These are phyloP conservation scores for Paramecium pentaurelia DNA, from an alignment of 73 alveolate species.

Conservation along the genomic window DNA sequence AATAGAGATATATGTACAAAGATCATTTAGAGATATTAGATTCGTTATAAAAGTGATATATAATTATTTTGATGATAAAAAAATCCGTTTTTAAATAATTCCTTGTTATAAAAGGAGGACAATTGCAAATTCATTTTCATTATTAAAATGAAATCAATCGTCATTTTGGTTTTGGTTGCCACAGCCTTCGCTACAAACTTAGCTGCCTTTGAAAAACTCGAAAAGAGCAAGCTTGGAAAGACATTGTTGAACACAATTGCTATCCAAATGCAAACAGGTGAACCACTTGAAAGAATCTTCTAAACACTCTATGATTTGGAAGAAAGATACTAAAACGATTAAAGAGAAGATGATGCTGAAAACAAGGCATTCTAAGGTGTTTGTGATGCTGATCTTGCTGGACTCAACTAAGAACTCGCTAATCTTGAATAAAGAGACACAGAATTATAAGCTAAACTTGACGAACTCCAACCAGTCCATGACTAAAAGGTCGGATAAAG, in stretches of 20 bases:
- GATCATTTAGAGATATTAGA: not conserved
- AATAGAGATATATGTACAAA: not conserved
- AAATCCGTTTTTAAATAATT: not conserved
- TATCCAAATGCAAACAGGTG: slow-evolving; percentile 49
- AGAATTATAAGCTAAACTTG: slow-evolving; percentile 12
- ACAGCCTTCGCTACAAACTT: slow-evolving; percentile 29
- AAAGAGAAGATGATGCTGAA: slow-evolving; percentile 44
- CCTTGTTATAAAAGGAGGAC: not conserved
- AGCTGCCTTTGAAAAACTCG: not conserved
- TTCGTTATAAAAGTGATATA: not conserved
- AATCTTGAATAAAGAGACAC: slow-evolving; percentile 40
- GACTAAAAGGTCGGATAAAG: slow-evolving; percentile 48
- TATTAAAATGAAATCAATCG: slow-evolving; percentile 13
- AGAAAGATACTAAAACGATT: slow-evolving; percentile 32
- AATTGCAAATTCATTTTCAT: not conserved
- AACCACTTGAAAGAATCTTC: slow-evolving; percentile 50
- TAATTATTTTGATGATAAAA: not conserved
- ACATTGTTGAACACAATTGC: slow-evolving; percentile 45
- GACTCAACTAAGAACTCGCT: slow-evolving; percentile 36
- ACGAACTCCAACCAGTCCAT: slow-evolving; percentile 29
- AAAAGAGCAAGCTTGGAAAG: slow-evolving; percentile 2
- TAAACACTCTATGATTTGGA: slow-evolving; percentile 47
- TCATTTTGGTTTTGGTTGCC: not conserved
- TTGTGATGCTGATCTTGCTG: slow-evolving; percentile 51
- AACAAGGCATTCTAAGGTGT: slow-evolving; percentile 47